Percentiles rank a stretch among this genome's conserved stretches.
Conservation (phyloP, 257 asterid species). For the Fraxinus pennsylvanica region DNA sequence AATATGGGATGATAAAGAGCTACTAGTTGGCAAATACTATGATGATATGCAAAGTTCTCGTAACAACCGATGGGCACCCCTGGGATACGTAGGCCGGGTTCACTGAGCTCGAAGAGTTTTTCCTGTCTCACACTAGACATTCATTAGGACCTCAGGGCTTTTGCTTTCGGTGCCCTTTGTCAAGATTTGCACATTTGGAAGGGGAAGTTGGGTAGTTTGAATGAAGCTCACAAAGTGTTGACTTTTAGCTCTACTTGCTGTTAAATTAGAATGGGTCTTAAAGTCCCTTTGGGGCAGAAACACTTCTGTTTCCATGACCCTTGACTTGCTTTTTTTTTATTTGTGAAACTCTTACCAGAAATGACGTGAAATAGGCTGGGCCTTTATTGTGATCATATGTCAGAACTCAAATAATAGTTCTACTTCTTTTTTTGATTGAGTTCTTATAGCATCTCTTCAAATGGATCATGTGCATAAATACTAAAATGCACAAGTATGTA, state of each 20-base stretch:
- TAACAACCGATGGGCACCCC: neutral
- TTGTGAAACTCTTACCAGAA: neutral
- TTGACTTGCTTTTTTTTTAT: neutral
- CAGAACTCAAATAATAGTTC: no score
- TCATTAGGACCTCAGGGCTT: neutral
- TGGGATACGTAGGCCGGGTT: neutral
- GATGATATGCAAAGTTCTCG: neutral
- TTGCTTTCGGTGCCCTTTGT: neutral
- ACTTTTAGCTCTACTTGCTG: neutral
- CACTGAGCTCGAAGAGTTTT: neutral
- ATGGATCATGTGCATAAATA: neutral
- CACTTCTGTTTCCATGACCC: neutral
- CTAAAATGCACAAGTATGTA: neutral
- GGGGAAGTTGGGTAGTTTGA: conserved; percentile 14
- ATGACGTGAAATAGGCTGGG: neutral
- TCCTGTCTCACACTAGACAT: neutral
- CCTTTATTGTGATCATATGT: neutral
- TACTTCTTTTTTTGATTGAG: no score
- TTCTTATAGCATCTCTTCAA: neutral
- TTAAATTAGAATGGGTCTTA: conserved; percentile 15
- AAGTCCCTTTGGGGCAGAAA: conserved; percentile 16
- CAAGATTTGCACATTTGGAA: neutral
- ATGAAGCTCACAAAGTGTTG: neutral
- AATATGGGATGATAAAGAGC: conserved; percentile 6
- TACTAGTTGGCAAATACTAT: neutral